A percentile compares a stretch with the other conserved stretches of the same genome.
These are phyloP conservation scores for Leishmania martiniquensis DNA, from an alignment of 208 protist species.

Conservation along the genomic window DNA sequence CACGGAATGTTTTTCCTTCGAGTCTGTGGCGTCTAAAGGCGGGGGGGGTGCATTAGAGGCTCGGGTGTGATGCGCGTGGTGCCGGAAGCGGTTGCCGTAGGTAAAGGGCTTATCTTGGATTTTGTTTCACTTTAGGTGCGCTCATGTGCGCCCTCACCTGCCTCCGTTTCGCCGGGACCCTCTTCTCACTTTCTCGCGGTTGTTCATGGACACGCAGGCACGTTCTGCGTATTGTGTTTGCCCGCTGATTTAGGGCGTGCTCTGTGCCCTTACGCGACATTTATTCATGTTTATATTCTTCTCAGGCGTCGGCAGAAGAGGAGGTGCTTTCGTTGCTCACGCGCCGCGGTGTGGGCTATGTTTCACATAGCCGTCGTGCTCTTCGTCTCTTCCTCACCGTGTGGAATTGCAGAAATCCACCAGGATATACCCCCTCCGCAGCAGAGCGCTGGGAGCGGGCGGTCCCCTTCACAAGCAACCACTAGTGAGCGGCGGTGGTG, in stretches of 20 bases:
- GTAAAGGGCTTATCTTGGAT: too few species aligned
- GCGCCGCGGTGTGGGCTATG: neutral
- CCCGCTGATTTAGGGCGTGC: too few species aligned
- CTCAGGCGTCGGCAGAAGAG: neutral
- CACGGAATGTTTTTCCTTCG: too few species aligned
- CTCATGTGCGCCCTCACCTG: too few species aligned
- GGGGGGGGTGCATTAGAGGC: too few species aligned
- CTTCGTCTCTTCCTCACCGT: neutral
- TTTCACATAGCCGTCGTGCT: neutral
- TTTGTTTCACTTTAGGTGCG: too few species aligned
- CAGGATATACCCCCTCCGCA: neutral
- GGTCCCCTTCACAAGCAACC: neutral
- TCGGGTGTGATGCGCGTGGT: too few species aligned
- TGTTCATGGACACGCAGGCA: too few species aligned
- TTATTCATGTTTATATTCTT: neutral
- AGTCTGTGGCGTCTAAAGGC: too few species aligned
- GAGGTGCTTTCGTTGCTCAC: neutral
- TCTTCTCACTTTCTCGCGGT: neutral
- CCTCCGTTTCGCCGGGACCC: too few species aligned
- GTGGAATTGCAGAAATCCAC: neutral
- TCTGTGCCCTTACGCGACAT: too few species aligned
- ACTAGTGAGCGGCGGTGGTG: neutral
- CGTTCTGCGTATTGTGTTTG: neutral
- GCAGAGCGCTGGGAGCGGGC: neutral
- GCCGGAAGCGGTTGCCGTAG: too few species aligned